A percentile compares a stretch with the other conserved stretches of the same genome.
Conservation (phyloP, 768 basidiomycete genomes). For the Suillus variegatus region DNA sequence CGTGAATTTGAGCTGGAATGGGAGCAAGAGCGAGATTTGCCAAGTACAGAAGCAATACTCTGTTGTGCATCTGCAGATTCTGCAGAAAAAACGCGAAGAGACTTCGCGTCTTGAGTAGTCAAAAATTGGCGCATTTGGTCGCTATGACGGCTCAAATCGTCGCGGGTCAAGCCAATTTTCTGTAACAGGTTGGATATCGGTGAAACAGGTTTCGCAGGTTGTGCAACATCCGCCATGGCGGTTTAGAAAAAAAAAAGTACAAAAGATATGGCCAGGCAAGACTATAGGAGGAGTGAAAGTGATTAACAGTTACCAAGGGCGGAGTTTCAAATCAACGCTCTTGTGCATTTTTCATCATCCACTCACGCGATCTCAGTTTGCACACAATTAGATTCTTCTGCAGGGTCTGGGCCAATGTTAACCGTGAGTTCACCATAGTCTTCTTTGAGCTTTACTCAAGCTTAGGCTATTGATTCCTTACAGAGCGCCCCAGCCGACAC, state of each 20-base stretch:
- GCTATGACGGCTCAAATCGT: slow-evolving; percentile 70
- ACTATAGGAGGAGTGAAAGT: slow-evolving; percentile 2
- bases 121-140: slow-evolving; percentile 83
- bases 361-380: background rate
- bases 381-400: background rate
- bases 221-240: slow-evolving; percentile 21
- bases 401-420: background rate
- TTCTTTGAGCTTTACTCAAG: background rate
- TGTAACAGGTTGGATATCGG: slow-evolving; percentile 74
- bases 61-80: slow-evolving; percentile 38
- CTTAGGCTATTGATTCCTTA: background rate
- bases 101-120: slow-evolving; percentile 49
- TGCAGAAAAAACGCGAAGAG: slow-evolving; percentile 45
- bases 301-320: background rate
- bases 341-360: background rate
- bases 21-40: slow-evolving; percentile 45
- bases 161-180: slow-evolving; percentile 74
- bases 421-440: background rate
- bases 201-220: slow-evolving; percentile 41
- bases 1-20: slow-evolving; percentile 44
- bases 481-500: background rate
- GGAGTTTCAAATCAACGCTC: slow-evolving; percentile 3
- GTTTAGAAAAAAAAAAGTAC: background rate
- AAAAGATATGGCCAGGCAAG: slow-evolving; percentile 1
- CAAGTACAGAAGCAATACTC: slow-evolving; percentile 39